Conservation (phyloP, 768 basidiomycete species). For the Kwoniella europaea region DNA sequence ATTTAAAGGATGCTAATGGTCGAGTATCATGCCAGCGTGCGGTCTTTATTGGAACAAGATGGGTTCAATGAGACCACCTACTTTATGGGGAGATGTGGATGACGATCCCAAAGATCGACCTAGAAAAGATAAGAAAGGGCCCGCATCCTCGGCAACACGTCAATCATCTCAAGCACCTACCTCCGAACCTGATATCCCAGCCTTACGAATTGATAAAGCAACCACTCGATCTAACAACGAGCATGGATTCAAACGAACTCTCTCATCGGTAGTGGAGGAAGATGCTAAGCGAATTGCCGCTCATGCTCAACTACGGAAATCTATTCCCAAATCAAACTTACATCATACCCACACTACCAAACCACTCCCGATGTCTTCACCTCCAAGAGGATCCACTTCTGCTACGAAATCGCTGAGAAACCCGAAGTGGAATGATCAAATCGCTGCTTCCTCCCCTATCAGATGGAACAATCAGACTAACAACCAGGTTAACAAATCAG, state of each 20-base stretch:
- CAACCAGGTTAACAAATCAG: slow-evolving; percentile 20
- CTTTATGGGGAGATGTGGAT: slow-evolving; percentile 51
- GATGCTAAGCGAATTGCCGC: slow-evolving; percentile 47
- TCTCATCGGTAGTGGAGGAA: slow-evolving; percentile 47
- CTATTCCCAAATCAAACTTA: slow-evolving; percentile 27
- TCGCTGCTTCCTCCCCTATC: slow-evolving; percentile 19
- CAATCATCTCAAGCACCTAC: slow-evolving; percentile 16
- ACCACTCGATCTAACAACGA: slow-evolving; percentile 11
- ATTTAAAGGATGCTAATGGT: neutral
- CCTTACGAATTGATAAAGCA: slow-evolving; percentile 26
- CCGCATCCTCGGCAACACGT: slow-evolving; percentile 7
- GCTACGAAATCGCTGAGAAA: slow-evolving; percentile 29
- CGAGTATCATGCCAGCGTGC: slow-evolving; percentile 41
- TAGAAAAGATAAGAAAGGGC: slow-evolving; percentile 24
- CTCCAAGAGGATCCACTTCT: slow-evolving; percentile 29
- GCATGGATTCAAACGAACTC: slow-evolving; percentile 50
- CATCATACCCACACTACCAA: slow-evolving; percentile 19
- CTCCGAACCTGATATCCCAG: slow-evolving; percentile 28
- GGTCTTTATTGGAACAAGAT: slow-evolving; percentile 56
- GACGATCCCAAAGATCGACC: slow-evolving; percentile 35
- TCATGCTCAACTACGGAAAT: slow-evolving; percentile 21
- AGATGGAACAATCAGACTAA: slow-evolving; percentile 11
- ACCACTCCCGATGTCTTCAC: slow-evolving; percentile 34
- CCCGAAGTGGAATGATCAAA: slow-evolving; percentile 13
- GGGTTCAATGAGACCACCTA: slow-evolving; percentile 51